A percentile compares a stretch with the other conserved stretches of the same genome.
Evolutionary conservation across 192 early-diverging fungal genomes (phyloP).

Genomic region (Phlyctochytrium planicorne): DNA sequence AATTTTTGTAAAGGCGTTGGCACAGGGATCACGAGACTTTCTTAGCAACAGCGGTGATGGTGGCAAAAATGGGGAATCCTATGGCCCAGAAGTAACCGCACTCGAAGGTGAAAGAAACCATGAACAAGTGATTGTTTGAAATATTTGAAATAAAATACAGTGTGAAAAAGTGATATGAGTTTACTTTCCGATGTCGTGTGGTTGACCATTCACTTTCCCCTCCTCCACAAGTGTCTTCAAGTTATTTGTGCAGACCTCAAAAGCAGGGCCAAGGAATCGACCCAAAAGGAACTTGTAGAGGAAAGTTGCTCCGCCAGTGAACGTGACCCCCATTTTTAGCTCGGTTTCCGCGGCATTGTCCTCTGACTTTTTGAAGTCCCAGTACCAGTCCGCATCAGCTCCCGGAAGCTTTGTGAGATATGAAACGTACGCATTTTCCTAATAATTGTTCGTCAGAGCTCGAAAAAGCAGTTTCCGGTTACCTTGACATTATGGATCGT

Average conservation of each 20-base stretch:
- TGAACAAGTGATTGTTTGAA: neutral
- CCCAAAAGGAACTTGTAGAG: constrained; percentile 10
- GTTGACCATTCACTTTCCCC: constrained; percentile 14
- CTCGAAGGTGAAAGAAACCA: neutral
- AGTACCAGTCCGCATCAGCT: constrained; percentile 23
- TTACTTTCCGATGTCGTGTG: neutral
- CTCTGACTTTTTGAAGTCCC: constrained; percentile 4
- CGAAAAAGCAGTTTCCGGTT: too few species aligned
- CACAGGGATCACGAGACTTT: neutral
- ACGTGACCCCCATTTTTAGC: constrained; percentile 20
- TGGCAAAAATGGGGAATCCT: too few species aligned
- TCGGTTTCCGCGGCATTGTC: constrained; percentile 2
- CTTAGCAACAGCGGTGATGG: neutral
- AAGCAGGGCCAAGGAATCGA: constrained; percentile 12
- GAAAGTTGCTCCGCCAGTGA: constrained; percentile 9
- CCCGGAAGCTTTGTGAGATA: constrained; percentile 25
- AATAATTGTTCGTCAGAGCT: too few species aligned
- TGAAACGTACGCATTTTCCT: constrained; percentile 8
- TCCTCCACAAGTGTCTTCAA: constrained; percentile 24
- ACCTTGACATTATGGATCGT: constrained; percentile 13
- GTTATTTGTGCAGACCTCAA: constrained; percentile 15
- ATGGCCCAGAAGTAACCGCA: neutral
- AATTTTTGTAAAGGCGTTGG: neutral
- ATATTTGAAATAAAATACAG: too few species aligned
- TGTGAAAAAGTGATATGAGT: too few species aligned